Evolutionary conservation across 306 rosid species (phyloP).

Genomic region (Trichosanthes truncata): DNA sequence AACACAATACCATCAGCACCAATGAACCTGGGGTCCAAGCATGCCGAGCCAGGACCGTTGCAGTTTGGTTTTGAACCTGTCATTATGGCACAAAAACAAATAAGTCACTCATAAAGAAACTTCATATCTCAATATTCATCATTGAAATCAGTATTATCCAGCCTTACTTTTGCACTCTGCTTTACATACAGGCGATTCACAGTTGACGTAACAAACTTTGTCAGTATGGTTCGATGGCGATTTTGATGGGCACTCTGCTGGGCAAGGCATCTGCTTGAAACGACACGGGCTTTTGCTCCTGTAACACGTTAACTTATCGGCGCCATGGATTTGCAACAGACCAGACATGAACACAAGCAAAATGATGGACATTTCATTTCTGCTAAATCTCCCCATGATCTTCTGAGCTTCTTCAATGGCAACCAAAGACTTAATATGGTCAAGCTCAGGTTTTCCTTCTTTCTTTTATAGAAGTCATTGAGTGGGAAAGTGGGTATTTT

Average conservation of each 20-base stretch:
- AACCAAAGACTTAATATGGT: neutral
- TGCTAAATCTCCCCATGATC: constrained; percentile 30
- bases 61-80: constrained; percentile 62
- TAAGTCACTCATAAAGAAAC: neutral
- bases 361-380: constrained; percentile 5
- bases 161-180: constrained; percentile 64
- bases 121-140: neutral
- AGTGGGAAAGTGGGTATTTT: constrained; percentile 13
- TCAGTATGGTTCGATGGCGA: constrained; percentile 40
- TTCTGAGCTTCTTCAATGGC: neutral
- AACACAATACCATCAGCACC: constrained; percentile 75
- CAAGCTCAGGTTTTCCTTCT: neutral
- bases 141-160: neutral
- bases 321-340: constrained; percentile 23
- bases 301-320: constrained; percentile 19
- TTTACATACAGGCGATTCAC: constrained; percentile 58
- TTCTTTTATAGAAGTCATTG: constrained; percentile 13
- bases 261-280: constrained; percentile 35
- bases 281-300: constrained; percentile 33
- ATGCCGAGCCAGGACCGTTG: constrained; percentile 67
- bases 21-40: constrained; percentile 75
- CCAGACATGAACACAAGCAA: constrained; percentile 25
- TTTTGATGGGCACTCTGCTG: constrained; percentile 45
- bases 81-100: neutral
- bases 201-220: constrained; percentile 61